A percentile compares a stretch with the other conserved stretches of the same genome.
These are phyloP conservation scores for Yamadazyma ubonensis DNA, from an alignment of 805 yeast species.

Conservation along the genomic window DNA sequence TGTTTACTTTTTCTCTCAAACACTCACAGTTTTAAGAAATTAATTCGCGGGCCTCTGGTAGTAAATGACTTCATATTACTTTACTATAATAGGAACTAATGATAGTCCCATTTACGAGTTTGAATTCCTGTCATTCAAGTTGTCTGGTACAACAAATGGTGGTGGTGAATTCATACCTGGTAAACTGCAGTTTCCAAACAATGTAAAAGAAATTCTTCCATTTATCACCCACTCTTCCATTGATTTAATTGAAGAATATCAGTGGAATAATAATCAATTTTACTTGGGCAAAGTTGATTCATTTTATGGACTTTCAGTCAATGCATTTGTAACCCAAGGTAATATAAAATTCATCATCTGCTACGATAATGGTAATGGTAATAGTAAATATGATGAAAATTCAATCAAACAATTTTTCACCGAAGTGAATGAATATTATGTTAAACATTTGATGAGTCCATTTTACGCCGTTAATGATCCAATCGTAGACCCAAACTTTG, in stretches of 20 bases:
- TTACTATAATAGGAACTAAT: constrained; percentile 81
- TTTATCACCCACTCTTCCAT: constrained; percentile 85
- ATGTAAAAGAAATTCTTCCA: constrained; percentile 77
- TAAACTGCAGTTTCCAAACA: constrained; percentile 58
- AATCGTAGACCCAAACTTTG: constrained; percentile 72
- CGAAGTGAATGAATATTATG: constrained; percentile 85
- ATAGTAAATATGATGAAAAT: constrained; percentile 52
- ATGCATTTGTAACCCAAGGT: constrained; percentile 85
- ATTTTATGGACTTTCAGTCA: constrained; percentile 78
- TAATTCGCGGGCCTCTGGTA: not conserved
- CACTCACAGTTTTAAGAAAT: not conserved
- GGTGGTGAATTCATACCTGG: constrained; percentile 39
- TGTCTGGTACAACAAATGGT: constrained; percentile 2
- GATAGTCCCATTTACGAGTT: constrained; percentile 87
- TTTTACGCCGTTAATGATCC: constrained; percentile 78
- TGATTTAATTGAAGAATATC: constrained; percentile 88
- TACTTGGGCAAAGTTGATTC: constrained; percentile 79
- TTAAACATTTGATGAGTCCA: constrained; percentile 81
- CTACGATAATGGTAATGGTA: constrained; percentile 31
- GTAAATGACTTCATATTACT: constrained; percentile 59
- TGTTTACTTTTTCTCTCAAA: constrained; percentile 7
- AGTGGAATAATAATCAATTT: constrained; percentile 67
- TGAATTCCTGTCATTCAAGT: constrained; percentile 72
- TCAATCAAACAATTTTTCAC: constrained; percentile 77
- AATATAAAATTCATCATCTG: constrained; percentile 75